These are phyloP conservation scores for Wickerhamomyces rabaulensis DNA, from an alignment of 805 yeast species.

Conservation along the genomic window DNA sequence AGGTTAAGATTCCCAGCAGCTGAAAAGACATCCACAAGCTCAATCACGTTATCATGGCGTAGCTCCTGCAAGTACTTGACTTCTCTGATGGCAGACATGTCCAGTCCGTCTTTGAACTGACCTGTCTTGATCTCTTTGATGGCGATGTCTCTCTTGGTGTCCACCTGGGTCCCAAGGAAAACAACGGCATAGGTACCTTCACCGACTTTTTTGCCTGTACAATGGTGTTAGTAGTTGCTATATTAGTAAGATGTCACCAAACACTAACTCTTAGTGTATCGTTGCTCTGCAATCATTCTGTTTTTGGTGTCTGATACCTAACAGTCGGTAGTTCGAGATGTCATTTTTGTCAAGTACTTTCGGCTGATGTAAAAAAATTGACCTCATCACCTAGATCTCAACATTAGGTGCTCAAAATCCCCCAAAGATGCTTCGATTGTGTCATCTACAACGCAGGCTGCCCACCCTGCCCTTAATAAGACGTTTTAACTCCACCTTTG, in stretches of 20 bases:
- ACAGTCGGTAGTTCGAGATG: background rate
- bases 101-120: constrained; percentile 91
- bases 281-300: background rate
- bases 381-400: background rate
- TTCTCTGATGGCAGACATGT: constrained; percentile 95
- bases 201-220: constrained; percentile 81
- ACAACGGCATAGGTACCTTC: constrained; percentile 99
- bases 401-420: background rate
- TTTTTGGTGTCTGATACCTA: background rate
- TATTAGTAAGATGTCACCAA: background rate
- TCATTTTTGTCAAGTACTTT: too few relatives aligned
- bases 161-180: constrained; percentile 66
- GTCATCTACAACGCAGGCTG: background rate
- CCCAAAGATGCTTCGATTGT: background rate
- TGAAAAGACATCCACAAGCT: constrained; percentile 81
- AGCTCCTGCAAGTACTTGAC: constrained; percentile 84
- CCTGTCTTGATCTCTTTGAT: constrained; percentile 94
- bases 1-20: constrained; percentile 61
- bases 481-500: constrained; percentile 6
- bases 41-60: constrained; percentile 75
- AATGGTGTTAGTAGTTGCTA: background rate
- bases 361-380: too few relatives aligned
- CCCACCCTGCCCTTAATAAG: background rate
- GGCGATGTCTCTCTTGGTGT: constrained; percentile 63
- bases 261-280: constrained; percentile 3